These are phyloP conservation scores for Russula virescens DNA, from an alignment of 768 basidiomycete genomes.

Conservation along the genomic window DNA sequence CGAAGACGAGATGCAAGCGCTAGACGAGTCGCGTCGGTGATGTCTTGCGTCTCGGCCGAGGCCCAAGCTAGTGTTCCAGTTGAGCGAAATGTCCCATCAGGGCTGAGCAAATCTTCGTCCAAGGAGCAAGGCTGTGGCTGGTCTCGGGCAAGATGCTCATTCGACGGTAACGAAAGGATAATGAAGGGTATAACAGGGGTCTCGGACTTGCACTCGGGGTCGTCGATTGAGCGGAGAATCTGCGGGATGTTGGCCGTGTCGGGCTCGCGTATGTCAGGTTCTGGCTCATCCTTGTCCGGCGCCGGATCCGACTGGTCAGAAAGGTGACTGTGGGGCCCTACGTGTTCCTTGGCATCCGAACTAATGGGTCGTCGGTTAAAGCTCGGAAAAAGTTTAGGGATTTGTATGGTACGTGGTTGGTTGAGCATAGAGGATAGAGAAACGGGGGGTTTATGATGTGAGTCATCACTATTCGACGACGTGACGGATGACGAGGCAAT, in stretches of 20 bases:
- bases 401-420: not conserved
- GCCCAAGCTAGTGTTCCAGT: not conserved
- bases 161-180: slow-evolving; percentile 14
- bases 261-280: not conserved
- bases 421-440: not conserved
- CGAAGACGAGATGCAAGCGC: slow-evolving; percentile 13
- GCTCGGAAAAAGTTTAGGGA: not conserved
- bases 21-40: slow-evolving; percentile 1
- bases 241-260: not conserved
- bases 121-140: not conserved
- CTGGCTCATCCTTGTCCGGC: not conserved
- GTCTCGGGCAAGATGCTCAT: not conserved
- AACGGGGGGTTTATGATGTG: not conserved
- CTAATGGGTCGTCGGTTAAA: not conserved
- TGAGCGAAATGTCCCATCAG: slow-evolving; percentile 15
- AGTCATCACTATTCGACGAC: not conserved
- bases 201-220: not conserved
- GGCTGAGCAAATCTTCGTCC: slow-evolving; percentile 11
- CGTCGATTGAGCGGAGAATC: not conserved
- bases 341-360: not conserved
- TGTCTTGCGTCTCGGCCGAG: not conserved
- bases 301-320: not conserved
- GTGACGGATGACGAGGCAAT: not conserved
- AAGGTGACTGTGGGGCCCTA: not conserved
- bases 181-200: slow-evolving; percentile 9